Evolutionary conservation across 345 rosid genomes (phyloP).

Genomic region (Citropsis articulata): DNA sequence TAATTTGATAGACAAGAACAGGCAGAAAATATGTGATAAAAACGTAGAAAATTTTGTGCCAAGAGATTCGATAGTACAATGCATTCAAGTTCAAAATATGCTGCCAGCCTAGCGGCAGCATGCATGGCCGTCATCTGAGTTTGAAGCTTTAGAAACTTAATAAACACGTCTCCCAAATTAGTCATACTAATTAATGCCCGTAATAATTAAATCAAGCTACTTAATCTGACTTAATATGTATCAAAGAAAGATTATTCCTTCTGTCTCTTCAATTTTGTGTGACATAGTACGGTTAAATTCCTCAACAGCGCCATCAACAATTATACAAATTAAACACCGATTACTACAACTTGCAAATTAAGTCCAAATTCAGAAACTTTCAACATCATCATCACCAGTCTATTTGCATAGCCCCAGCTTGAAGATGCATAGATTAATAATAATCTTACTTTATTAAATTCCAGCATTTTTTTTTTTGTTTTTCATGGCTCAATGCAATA

Average conservation of each 20-base stretch:
- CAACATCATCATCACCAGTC: neutral
- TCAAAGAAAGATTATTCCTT: neutral
- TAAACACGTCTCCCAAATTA: neutral
- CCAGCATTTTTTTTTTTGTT: neutral
- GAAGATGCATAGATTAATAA: neutral
- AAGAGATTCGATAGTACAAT: neutral
- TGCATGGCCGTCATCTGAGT: neutral
- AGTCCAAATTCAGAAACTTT: neutral
- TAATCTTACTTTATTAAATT: neutral
- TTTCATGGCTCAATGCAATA: slow-evolving; percentile 31
- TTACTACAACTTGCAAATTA: neutral
- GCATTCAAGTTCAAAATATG: neutral
- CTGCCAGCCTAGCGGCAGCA: neutral
- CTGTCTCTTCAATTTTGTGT: neutral
- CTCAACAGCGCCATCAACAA: neutral
- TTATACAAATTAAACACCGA: neutral
- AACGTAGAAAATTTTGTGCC: neutral
- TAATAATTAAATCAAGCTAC: neutral
- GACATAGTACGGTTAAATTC: neutral
- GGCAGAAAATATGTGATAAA: neutral
- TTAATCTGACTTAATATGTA: neutral
- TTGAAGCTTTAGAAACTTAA: neutral
- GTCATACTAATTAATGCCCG: neutral
- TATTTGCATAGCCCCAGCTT: neutral
- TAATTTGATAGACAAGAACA: neutral